Conservation (phyloP, 441 rosid genomes). For the Biscutella laevigata region DNA sequence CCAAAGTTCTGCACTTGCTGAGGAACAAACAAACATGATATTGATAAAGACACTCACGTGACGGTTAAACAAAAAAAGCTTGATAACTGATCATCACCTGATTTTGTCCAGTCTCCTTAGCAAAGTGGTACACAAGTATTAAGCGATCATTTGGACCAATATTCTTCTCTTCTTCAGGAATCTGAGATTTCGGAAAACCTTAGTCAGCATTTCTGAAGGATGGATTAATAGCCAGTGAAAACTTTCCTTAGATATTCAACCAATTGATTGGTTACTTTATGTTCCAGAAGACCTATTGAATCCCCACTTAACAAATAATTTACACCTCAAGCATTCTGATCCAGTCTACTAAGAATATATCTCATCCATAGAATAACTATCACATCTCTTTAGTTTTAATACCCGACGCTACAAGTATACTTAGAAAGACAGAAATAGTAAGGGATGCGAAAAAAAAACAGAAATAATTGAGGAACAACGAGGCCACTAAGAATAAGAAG, state of each 20-base stretch:
- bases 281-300: not conserved
- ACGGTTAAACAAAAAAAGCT: not conserved
- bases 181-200: conserved; percentile 28
- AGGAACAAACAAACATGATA: conserved; percentile 15
- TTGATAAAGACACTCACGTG: not conserved
- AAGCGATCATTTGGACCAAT: conserved; percentile 64
- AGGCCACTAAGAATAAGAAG: not conserved
- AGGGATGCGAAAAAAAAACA: no score
- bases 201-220: conserved; percentile 1
- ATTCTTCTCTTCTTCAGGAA: conserved; percentile 71
- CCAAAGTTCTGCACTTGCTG: conserved; percentile 64
- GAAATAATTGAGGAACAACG: not conserved
- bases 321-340: not conserved
- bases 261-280: conserved; percentile 1
- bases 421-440: no score
- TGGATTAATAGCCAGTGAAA: not conserved
- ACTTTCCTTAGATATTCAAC: not conserved
- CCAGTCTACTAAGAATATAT: not conserved
- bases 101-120: conserved; percentile 56
- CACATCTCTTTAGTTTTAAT: not conserved
- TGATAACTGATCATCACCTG: conserved; percentile 31
- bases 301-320: not conserved
- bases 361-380: not conserved
- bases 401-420: not conserved
- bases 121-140: conserved; percentile 62